Evolutionary conservation across 371 early-diverging fungal species (phyloP).

Genomic region (Choanephora cucurbitarum): DNA sequence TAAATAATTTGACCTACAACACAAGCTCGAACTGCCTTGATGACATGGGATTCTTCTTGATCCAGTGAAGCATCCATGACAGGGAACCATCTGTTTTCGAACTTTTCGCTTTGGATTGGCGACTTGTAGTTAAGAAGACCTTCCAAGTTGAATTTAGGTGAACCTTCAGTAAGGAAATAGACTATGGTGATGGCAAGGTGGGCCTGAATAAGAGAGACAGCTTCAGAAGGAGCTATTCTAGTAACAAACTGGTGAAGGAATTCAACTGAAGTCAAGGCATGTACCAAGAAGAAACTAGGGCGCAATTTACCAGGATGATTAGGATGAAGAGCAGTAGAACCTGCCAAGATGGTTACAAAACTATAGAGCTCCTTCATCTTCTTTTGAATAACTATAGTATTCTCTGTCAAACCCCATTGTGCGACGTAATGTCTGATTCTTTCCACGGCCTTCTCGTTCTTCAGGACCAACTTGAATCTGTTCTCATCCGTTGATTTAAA

Average conservation of each 20-base stretch:
- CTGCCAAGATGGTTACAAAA: slow-evolving; percentile 24
- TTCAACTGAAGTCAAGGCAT: slow-evolving; percentile 54
- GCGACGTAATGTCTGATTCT: slow-evolving; percentile 34
- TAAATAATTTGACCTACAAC: slow-evolving; percentile 45
- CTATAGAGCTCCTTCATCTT: slow-evolving; percentile 43
- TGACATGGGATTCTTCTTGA: slow-evolving; percentile 54
- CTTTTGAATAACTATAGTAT: slow-evolving; percentile 26
- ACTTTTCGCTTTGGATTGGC: slow-evolving; percentile 2
- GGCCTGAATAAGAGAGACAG: slow-evolving; percentile 39
- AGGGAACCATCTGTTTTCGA: slow-evolving; percentile 49
- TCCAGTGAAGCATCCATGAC: slow-evolving; percentile 46
- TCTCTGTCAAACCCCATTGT: slow-evolving; percentile 41
- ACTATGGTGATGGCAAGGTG: slow-evolving; percentile 38
- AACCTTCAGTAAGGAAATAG: slow-evolving; percentile 42
- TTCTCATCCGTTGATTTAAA: slow-evolving; percentile 15
- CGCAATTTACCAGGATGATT: slow-evolving; percentile 26
- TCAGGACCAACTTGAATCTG: slow-evolving; percentile 23
- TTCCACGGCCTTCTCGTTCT: slow-evolving; percentile 22
- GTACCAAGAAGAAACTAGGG: slow-evolving; percentile 56
- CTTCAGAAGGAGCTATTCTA: slow-evolving; percentile 32
- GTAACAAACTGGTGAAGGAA: slow-evolving; percentile 50
- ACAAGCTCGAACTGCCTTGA: slow-evolving; percentile 53
- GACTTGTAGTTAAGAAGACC: slow-evolving; percentile 34
- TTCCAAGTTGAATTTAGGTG: slow-evolving; percentile 43
- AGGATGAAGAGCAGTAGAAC: slow-evolving; percentile 33